phyloP scores from a whole-genome alignment of 495 filamentous ascomycete genomes.

The Bacidia rubella region DNA sequence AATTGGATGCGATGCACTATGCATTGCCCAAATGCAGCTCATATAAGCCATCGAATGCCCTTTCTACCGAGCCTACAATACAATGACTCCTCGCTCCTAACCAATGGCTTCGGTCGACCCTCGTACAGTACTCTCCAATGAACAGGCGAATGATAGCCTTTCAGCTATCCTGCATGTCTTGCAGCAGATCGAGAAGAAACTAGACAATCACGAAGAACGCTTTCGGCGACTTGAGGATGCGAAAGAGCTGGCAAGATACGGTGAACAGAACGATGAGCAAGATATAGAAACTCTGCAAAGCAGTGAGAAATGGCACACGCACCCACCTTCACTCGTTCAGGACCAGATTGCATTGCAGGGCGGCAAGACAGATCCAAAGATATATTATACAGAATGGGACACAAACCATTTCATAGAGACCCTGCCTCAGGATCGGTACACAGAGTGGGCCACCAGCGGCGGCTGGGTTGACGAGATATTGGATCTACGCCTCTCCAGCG shows the following conservation, averaged over 20 bases:
- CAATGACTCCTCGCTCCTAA: no score
- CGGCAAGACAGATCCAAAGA: conserved; percentile 2
- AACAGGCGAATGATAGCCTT: conserved; percentile 5
- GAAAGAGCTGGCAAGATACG: background rate
- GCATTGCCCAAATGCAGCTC: no score
- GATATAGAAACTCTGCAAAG: background rate
- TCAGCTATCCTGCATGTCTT: conserved; percentile 13
- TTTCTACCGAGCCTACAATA: no score
- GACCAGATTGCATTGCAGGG: background rate
- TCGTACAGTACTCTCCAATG: background rate
- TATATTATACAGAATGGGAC: conserved; percentile 13
- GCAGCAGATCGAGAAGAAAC: conserved; percentile 14
- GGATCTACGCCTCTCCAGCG: conserved; percentile 5
- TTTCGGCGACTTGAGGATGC: conserved; percentile 11
- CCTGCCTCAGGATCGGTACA: background rate
- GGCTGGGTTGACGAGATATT: conserved; percentile 4
- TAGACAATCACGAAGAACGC: conserved; percentile 13
- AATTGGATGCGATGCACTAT: no score
- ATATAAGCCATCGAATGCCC: no score
- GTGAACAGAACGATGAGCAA: background rate
- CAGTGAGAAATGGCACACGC: background rate
- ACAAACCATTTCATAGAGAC: conserved; percentile 8
- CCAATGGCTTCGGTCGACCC: background rate
- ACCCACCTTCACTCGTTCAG: background rate
- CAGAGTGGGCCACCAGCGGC: background rate